Evolutionary conservation across 129 eudicot species (phyloP), one percentile per base, ranked within the genome.

Genomic region (Pulicaria dysenterica): DNA sequence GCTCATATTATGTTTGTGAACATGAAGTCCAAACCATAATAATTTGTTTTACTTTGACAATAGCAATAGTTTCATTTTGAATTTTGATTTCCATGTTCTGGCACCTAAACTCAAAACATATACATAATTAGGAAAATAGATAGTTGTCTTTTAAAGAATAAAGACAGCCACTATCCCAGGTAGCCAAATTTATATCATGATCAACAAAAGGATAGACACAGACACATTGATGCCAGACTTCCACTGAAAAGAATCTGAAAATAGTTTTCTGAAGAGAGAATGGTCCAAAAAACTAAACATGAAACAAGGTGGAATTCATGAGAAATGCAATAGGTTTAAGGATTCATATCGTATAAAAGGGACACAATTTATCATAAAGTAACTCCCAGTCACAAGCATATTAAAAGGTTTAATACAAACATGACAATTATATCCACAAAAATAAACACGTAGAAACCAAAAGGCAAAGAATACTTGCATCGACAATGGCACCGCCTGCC

Each of bases 401-500:
- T n/a, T 4, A 36, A n/a, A 34, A 45, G 10, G 39, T 46, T 5
- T 11, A 31, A 24, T 5, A 69, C 3, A 51, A 69, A 53, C 49
- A 8, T 6, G 46, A 11, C 6, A 14, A 5, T 34, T 16, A 16
- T 64, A 44, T 43, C 11, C 24, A 4, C 31, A 24, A 37, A 38
- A 51, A 36, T 19, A 8, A 16, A 58, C 19, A 7, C 8, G 40
- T 4, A 48, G 55, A 66, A 44, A 39, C 9, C 1, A 11, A 54
- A 42, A 48, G 40, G 13, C 7, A 66, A 36, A 39, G 13, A 57
- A 50, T 3, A 48, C 82, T 86, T 78, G 80, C 98, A 80, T 93
- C 98, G 39, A 92, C 83, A 81, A 92, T 89, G 69, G 98, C 98
- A 65, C 98, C 98, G 56, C 86, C 96, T n/a, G 95, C 98, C 80